These are phyloP conservation scores for Centaurea solstitialis DNA, from an alignment of 129 eudicot genomes.

Conservation along the genomic window DNA sequence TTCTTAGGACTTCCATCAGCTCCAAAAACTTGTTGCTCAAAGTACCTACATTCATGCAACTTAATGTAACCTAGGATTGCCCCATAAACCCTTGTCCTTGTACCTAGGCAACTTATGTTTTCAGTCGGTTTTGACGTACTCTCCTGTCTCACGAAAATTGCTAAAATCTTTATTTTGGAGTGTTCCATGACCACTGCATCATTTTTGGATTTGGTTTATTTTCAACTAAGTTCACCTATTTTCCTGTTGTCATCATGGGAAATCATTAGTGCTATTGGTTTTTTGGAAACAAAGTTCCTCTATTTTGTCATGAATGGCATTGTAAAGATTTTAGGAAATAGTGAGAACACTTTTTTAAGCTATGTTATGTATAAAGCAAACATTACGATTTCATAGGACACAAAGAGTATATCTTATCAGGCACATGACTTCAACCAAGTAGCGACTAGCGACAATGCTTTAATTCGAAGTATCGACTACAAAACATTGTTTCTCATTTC, in stretches of 20 bases:
- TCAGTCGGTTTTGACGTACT: neutral
- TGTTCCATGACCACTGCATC: neutral
- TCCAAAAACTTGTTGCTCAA: too few species aligned
- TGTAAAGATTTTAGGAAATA: neutral
- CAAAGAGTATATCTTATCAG: neutral
- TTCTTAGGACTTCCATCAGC: too few species aligned
- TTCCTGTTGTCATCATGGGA: neutral
- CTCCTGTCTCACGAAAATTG: neutral
- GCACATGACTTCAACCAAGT: neutral
- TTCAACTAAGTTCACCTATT: neutral
- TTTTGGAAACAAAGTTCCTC: neutral
- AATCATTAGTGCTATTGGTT: neutral
- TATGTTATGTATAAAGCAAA: neutral
- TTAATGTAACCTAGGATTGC: too few species aligned
- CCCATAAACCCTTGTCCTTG: too few species aligned
- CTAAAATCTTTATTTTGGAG: neutral
- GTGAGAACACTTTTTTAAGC: neutral
- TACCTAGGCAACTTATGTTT: neutral
- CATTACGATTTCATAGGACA: neutral
- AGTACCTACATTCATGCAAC: too few species aligned
- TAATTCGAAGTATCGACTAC: neutral
- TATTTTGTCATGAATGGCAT: neutral
- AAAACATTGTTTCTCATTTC: neutral
- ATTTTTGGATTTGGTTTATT: neutral
- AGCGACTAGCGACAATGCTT: neutral